These are phyloP conservation scores for Scytalidium sp. DNA, from an alignment of 2,329 filamentous ascomycete species.

Conservation along the genomic window DNA sequence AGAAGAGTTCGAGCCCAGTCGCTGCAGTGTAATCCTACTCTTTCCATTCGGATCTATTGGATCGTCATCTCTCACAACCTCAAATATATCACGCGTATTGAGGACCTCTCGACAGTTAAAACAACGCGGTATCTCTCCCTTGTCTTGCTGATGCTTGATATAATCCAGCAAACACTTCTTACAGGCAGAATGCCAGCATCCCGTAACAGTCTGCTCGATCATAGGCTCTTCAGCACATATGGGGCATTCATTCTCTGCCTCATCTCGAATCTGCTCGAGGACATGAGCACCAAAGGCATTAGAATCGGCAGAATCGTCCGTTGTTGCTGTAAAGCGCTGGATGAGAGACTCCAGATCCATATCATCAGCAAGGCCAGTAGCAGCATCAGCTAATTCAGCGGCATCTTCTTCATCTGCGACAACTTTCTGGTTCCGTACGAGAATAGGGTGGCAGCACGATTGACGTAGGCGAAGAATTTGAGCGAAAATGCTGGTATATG, in stretches of 20 bases:
- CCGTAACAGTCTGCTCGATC: conserved; percentile 89
- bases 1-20: conserved; percentile 66
- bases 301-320: conserved; percentile 58
- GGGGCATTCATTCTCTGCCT: conserved; percentile 85
- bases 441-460: conserved; percentile 87
- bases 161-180: conserved; percentile 89
- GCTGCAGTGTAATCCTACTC: conserved; percentile 57
- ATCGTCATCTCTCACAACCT: conserved; percentile 79
- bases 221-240: conserved; percentile 96
- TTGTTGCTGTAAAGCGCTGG: conserved; percentile 72
- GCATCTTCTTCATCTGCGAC: conserved; percentile 88
- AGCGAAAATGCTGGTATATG: conserved; percentile 95
- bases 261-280: conserved; percentile 85
- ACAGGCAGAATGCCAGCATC: conserved; percentile 97
- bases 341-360: conserved; percentile 92
- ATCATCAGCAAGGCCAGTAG: conserved; percentile 82
- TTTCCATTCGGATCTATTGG: conserved; percentile 33
- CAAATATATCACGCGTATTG: conserved; percentile 81
- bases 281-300: conserved; percentile 82
- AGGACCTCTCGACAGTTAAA: conserved; percentile 87
- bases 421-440: conserved; percentile 81
- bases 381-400: conserved; percentile 71
- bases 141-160: conserved; percentile 81
- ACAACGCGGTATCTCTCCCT: conserved; percentile 73
- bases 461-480: conserved; percentile 92